Conservation (phyloP, 2,329 filamentous ascomycete species). For the Hymenoscyphus linearis region DNA sequence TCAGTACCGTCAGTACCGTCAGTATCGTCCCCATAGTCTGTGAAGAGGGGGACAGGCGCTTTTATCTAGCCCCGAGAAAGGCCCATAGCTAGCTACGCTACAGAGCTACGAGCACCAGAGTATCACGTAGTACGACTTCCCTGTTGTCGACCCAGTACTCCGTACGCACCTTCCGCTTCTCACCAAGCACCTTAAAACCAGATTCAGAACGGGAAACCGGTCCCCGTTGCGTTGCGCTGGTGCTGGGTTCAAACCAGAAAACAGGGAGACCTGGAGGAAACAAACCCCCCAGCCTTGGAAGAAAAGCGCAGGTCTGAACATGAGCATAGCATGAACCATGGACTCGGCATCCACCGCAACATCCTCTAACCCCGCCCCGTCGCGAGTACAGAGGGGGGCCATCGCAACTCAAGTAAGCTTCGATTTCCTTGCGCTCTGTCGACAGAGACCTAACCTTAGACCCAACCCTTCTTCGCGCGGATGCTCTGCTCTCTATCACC, state of each 20-base stretch:
- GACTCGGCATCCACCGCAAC: constrained; percentile 23
- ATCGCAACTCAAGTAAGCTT: constrained; percentile 43
- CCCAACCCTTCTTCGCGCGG: background rate
- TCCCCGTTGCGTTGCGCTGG: background rate
- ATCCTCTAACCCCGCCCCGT: constrained; percentile 21
- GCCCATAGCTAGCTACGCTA: too few relatives aligned
- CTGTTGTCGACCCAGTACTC: background rate
- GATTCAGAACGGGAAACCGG: background rate
- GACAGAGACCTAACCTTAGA: background rate
- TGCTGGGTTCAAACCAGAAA: background rate
- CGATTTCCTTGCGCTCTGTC: constrained; percentile 2
- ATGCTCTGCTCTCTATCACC: background rate
- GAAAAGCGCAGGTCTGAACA: background rate
- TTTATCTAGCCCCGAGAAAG: too few relatives aligned
- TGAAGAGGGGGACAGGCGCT: too few relatives aligned
- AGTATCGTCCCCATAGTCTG: too few relatives aligned
- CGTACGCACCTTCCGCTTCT: background rate
- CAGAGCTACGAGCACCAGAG: background rate
- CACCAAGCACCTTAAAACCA: background rate
- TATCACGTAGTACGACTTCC: background rate
- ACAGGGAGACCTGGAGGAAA: background rate
- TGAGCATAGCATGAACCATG: constrained; percentile 14
- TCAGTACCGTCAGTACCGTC: too few relatives aligned
- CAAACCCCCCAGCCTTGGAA: too few relatives aligned
- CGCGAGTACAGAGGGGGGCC: constrained; percentile 40